Conservation (phyloP, 768 basidiomycete genomes). For the Tricholoma furcatifolium region DNA sequence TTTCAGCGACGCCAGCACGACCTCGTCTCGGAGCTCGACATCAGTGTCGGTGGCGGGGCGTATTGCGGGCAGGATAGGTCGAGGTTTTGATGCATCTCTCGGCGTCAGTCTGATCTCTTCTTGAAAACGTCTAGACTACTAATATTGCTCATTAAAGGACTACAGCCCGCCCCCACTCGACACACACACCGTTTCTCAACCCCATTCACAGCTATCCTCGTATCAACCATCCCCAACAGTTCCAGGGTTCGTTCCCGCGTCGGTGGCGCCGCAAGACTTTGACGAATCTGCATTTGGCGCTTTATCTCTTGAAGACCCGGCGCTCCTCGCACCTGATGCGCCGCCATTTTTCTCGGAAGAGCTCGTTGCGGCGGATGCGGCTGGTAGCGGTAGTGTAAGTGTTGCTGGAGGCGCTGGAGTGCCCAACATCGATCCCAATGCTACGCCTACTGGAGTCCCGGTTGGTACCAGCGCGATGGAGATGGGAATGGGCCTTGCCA, state of each 20-base stretch:
- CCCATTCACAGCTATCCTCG: background rate
- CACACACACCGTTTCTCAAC: background rate
- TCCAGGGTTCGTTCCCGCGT: background rate
- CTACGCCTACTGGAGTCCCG: no score
- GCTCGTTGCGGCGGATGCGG: conserved; percentile 18
- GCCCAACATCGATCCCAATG: no score
- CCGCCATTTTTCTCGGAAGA: conserved; percentile 4
- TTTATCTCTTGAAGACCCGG: conserved; percentile 74
- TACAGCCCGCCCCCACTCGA: background rate
- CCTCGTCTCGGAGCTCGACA: background rate
- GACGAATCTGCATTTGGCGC: conserved; percentile 64
- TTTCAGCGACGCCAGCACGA: conserved; percentile 4
- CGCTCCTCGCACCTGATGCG: conserved; percentile 51
- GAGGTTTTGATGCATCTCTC: no score
- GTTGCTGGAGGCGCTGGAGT: no score
- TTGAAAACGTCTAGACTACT: no score
- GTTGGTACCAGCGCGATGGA: no score
- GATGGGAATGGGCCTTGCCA: no score
- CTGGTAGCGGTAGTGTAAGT: no score
- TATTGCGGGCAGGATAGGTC: background rate
- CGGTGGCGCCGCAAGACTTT: background rate
- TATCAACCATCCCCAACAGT: background rate
- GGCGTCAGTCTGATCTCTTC: no score
- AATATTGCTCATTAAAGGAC: no score
- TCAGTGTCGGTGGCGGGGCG: background rate